Evolutionary conservation across 352 stramenopile genomes (phyloP), one percentile per base, ranked within the genome.

Genomic region (Albugo laibachii): DNA sequence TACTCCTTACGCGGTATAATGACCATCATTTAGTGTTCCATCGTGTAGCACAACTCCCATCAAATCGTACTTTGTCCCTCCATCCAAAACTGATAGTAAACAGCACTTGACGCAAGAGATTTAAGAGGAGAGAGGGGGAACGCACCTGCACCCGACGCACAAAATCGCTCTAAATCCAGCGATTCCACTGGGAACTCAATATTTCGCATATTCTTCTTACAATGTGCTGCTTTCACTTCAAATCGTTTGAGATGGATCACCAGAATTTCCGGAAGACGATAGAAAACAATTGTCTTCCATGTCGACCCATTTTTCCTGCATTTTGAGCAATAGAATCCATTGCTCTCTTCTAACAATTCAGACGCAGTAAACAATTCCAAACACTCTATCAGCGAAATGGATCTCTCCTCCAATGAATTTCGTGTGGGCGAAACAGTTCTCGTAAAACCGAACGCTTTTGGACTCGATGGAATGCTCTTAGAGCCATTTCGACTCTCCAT

Each of bases 221-320:
- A 58, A 45, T 70, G 83, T 45, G 79, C 74, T 1, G 61, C 80
- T 15, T 69, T 89, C 55, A 73, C 87, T 34, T 66, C 73, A 41
- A 95, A 95, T 1, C 83, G 76, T 59, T 95, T 95, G 34, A 95
- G 65, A 50, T 95, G 83, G 20, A 95, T 35, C 21, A 94, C 70
- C 34, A 95, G 65, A 24, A 94, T 63, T n/a, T 74, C 58, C 8
- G 83, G 83, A 5, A 80, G 54, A 11, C 74, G 66, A 47, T 86
- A 83, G 34, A 88, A 53, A 42, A 65, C 74, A 39, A 88, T 85
- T 46, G 78, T 77, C 56, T 88, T 88, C 37, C 62, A 53, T 37
- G 75, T 71, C 2, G 64, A 64, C 24, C 70, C 66, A 50, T 84
- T 73, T 0, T 65, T 69, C 39, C 86, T 84, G 56, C 72, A 84